Evolutionary conservation across 2,329 filamentous ascomycete species (phyloP).

Genomic region (Mycocentrospora acerina): DNA sequence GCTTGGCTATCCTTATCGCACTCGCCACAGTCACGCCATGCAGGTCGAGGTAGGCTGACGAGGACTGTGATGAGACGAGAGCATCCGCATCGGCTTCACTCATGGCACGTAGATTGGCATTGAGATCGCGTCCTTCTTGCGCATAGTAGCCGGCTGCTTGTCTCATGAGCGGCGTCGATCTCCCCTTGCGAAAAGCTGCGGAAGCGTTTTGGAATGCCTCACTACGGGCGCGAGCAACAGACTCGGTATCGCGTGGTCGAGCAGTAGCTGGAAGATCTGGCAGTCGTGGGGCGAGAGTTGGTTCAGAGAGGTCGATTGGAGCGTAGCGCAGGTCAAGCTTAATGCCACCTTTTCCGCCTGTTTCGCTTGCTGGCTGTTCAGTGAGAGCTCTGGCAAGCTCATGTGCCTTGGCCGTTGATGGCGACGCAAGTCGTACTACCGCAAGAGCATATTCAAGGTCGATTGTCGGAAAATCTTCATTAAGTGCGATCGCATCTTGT

Average conservation of each 20-base stretch:
- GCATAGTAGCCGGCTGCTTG: constrained; percentile 77
- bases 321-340: constrained; percentile 52
- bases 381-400: constrained; percentile 61
- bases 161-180: constrained; percentile 71
- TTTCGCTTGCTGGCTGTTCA: constrained; percentile 33
- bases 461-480: constrained; percentile 56
- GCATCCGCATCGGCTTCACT: constrained; percentile 68
- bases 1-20: constrained; percentile 74
- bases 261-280: constrained; percentile 31
- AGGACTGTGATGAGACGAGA: constrained; percentile 70
- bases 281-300: constrained; percentile 25
- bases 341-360: constrained; percentile 42
- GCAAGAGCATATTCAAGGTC: constrained; percentile 51
- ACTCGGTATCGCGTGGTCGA: constrained; percentile 41
- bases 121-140: constrained; percentile 66
- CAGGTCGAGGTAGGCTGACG: constrained; percentile 68
- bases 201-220: constrained; percentile 60
- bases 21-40: constrained; percentile 82
- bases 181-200: constrained; percentile 60
- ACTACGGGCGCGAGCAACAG: constrained; percentile 50
- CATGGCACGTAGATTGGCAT: constrained; percentile 59
- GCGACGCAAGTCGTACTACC: constrained; percentile 58
- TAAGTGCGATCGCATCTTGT: constrained; percentile 56
- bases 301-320: constrained; percentile 40
- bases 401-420: constrained; percentile 58